These are phyloP conservation scores for Lepiota brunneoincarnata DNA, from an alignment of 768 basidiomycete genomes.

Conservation along the genomic window DNA sequence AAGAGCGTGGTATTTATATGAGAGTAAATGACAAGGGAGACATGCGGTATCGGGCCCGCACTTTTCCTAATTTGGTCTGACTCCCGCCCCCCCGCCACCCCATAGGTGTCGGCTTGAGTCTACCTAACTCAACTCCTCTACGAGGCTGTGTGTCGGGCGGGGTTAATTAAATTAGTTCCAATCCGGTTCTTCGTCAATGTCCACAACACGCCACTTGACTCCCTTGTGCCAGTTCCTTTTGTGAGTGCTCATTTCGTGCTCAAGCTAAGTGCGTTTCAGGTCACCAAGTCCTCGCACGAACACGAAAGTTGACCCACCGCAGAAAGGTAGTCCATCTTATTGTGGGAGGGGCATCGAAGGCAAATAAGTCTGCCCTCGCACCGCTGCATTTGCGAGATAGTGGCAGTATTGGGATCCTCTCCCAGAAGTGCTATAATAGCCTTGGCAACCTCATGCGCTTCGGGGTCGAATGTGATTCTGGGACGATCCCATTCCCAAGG, in stretches of 20 bases:
- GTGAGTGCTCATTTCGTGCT: too few relatives aligned
- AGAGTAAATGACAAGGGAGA: neutral
- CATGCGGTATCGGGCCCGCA: neutral
- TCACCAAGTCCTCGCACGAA: too few relatives aligned
- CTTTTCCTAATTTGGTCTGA: neutral
- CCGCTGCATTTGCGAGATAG: neutral
- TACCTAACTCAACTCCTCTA: too few relatives aligned
- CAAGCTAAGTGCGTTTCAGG: too few relatives aligned
- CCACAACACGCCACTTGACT: too few relatives aligned
- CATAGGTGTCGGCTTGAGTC: too few relatives aligned
- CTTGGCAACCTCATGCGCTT: neutral
- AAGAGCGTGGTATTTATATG: conserved; percentile 1
- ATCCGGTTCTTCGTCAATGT: too few relatives aligned
- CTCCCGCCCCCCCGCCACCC: neutral
- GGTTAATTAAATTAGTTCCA: too few relatives aligned
- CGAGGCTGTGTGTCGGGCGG: too few relatives aligned
- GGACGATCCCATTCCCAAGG: neutral
- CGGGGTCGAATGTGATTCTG: neutral
- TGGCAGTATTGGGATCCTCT: neutral
- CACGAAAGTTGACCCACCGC: too few relatives aligned
- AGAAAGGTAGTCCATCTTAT: too few relatives aligned
- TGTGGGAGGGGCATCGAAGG: neutral
- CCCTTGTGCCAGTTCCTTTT: too few relatives aligned
- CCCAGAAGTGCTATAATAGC: neutral
- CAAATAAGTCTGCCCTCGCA: neutral